Evolutionary conservation across 805 yeast genomes (phyloP).

Genomic region (Saccharomyces kudriavzevii): DNA sequence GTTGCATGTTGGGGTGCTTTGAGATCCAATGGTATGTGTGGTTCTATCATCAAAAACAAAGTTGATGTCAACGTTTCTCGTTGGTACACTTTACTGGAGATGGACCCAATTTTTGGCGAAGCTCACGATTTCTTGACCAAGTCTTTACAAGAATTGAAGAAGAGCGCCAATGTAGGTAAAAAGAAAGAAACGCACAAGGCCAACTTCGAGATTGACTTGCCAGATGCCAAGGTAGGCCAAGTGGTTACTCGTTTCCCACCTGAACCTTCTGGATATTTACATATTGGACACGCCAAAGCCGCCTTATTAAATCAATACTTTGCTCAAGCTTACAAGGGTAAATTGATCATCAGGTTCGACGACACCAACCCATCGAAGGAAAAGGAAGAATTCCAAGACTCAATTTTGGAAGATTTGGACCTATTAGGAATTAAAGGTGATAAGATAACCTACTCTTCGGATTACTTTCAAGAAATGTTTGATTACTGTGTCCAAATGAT

Average conservation of each 20-base stretch:
- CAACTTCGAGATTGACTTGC: slow-evolving; percentile 85
- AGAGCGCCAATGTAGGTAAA: slow-evolving; percentile 53
- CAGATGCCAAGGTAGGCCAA: slow-evolving; percentile 85
- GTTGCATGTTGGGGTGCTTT: slow-evolving; percentile 88
- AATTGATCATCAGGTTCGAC: slow-evolving; percentile 91
- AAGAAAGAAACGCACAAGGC: slow-evolving; percentile 90
- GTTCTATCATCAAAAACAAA: slow-evolving; percentile 78
- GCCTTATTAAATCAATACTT: slow-evolving; percentile 94
- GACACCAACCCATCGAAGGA: slow-evolving; percentile 98
- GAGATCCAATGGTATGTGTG: slow-evolving; percentile 89
- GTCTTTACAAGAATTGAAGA: slow-evolving; percentile 66
- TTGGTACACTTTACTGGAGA: slow-evolving; percentile 79
- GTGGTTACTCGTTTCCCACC: slow-evolving; percentile 99
- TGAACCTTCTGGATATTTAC: slow-evolving; percentile 95
- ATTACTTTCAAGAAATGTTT: slow-evolving; percentile 88
- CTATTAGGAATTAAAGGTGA: slow-evolving; percentile 92
- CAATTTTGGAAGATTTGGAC: slow-evolving; percentile 86
- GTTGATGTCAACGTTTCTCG: slow-evolving; percentile 81
- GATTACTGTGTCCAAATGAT: slow-evolving; percentile 78
- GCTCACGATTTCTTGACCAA: slow-evolving; percentile 59
- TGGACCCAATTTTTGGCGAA: slow-evolving; percentile 59
- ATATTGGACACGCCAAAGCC: slow-evolving; percentile 98
- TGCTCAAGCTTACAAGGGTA: slow-evolving; percentile 93
- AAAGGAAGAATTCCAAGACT: slow-evolving; percentile 86
- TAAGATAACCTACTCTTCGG: slow-evolving; percentile 78